Evolutionary conservation across 1,284 basidiomycete species (phyloP), one percentile per base, ranked within the genome.

Genomic region (Laetiporus sulphureus): DNA sequence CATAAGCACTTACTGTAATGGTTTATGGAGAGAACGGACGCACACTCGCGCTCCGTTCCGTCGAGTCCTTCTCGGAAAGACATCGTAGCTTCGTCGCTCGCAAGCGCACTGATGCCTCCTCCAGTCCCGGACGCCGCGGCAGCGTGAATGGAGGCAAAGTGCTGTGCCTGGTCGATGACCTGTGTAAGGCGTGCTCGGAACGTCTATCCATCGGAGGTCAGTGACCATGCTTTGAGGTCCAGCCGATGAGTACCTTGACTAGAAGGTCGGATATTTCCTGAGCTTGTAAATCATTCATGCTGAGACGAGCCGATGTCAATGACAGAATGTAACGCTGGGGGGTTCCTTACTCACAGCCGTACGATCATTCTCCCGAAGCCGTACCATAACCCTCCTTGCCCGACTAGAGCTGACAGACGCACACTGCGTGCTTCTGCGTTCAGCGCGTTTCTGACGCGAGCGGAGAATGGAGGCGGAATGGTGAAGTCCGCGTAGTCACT

Each of bases 351-450:
- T 53, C 56, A 89, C 89, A 93, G 73, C 40, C 82, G 79, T 65
- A 83, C 84, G 45, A 93, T 78, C 52, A 79, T 78, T 56, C 80
- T 79, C 11, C 91, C 91, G 60, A 91, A 92, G 2, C 82, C 82
- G 59, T 94, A 95, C 91, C 91, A 95, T 52, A 80, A 66, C 3
- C 89, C 87, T 5, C 86, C 87, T n/a, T 81, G 79, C 4, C 91
- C 91, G 3, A 94, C 89, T 3, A 92, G 74, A 25, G 72, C 74
- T 3, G 85, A 78, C 3, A 94, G 69, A 41, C 78, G 80, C 41
- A 95, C 90, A 48, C 84, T 88, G 19, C 76, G 73, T 10, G 91
- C 73, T 40, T 91, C 87, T 10, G 91, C 91, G 50, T 83, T 90
- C 40, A 94, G 69, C 1, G 91, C 91, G 45, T 90, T 87, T 32